Base-by-base conservation (phyloP, 306 rosid species). In the Bauhinia variegata region DNA sequence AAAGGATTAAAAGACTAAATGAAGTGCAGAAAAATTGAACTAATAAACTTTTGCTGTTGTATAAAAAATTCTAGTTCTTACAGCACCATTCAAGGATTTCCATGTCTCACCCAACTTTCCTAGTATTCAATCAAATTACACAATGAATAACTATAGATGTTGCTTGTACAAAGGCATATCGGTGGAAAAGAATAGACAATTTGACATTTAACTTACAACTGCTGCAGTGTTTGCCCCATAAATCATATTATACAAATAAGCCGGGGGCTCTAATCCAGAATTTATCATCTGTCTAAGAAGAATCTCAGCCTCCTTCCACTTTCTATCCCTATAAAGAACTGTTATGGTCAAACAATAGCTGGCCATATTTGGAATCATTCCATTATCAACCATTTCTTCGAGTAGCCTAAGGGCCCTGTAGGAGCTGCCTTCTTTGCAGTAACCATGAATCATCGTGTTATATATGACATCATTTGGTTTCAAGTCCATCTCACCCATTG, bases 341-440 rank as follows among this genome's bases (percentile, higher is more conserved):
- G 79, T 78, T 33, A 84, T 82, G 67, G 90, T 85, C 23, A 76
- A 87, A 48, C 68, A 44, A 71, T 80, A 87, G 68, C 90, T 75
- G 18, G 88, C 92, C 64, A 73, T 69, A 70, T 82, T 92, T 19
- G 95, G 97, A 49, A 70, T 75, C 87, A 79, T 77, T 71, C 86
- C 83, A 11, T 72, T 77, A 46, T 71, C 68, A 56, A 75, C 73
- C 97, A 92, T 92, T 79, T 87, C 95, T 39, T 78, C 62, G 50
- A 89, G 76, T 79, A 87, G 58, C 84, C 80, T 85, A 57, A 87
- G 76, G 37, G 95, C 95, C 84, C 83, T 80, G 78, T 80, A 89
- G 49, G 87, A 84, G 79, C 75, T 92, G 41, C 82, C 89, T 75
- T 88, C 91, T 62, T 71, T 87, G 77, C 95, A 92, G 75, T 83